phyloP scores from a whole-genome alignment of 164 flowering plant genomes.

The Chloranthus sessilifolius region DNA sequence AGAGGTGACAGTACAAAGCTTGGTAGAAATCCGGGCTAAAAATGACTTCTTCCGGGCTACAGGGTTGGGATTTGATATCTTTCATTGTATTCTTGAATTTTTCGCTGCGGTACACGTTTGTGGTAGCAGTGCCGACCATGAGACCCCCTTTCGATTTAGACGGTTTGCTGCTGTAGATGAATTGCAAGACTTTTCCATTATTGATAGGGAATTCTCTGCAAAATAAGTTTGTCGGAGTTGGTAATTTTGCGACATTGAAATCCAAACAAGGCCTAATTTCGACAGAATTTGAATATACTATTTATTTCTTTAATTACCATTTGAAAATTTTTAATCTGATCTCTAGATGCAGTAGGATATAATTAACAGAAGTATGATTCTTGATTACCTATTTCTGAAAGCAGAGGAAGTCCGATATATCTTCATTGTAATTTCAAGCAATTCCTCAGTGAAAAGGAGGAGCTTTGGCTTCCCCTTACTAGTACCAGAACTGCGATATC shows the following conservation, averaged over 20 bases:
- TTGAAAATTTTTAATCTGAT: too few species aligned
- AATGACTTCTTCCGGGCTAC: conserved; percentile 89
- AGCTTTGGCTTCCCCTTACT: conserved; percentile 74
- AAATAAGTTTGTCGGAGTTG: too few species aligned
- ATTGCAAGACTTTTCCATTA: conserved; percentile 67
- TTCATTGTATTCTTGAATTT: conserved; percentile 49
- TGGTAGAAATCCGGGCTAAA: conserved; percentile 74
- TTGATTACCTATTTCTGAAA: conserved; percentile 65
- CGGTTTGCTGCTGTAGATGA: conserved; percentile 79
- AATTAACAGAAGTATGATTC: too few species aligned
- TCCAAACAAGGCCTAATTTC: too few species aligned
- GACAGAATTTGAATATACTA: too few species aligned
- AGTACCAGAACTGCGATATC: conserved; percentile 87
- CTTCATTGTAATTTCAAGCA: conserved; percentile 57
- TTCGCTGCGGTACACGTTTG: conserved; percentile 55
- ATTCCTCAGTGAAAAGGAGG: conserved; percentile 67
- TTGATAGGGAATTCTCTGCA: conserved; percentile 68
- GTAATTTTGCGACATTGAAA: too few species aligned
- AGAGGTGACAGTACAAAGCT: conserved; percentile 72
- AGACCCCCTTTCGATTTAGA: conserved; percentile 67
- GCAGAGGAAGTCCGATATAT: conserved; percentile 67
- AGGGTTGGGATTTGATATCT: conserved; percentile 43
- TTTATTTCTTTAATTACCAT: too few species aligned
- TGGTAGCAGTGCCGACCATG: conserved; percentile 68
- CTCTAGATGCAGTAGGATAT: too few species aligned